These are phyloP conservation scores for Exophiala mesophila DNA, from an alignment of 2,329 filamentous ascomycete species.

Conservation along the genomic window DNA sequence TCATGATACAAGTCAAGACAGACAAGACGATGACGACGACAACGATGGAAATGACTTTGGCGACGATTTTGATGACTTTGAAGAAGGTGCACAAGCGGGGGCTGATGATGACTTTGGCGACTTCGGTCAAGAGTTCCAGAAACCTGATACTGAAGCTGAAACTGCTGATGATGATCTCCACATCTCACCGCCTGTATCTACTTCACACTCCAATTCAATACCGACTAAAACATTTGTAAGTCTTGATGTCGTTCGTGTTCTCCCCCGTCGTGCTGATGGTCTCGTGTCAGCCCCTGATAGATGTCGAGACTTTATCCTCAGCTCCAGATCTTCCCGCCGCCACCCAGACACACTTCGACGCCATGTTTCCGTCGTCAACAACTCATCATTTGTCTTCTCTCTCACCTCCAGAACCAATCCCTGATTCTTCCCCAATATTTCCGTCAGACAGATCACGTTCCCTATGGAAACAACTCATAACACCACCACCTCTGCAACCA, in stretches of 20 bases:
- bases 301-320: constrained; percentile 52
- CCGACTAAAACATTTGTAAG: constrained; percentile 17
- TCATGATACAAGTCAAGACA: constrained; percentile 22
- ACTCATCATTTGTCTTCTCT: constrained; percentile 30
- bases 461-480: constrained; percentile 92
- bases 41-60: constrained; percentile 56
- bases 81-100: constrained; percentile 47
- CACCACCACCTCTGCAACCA: constrained; percentile 87
- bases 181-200: constrained; percentile 28
- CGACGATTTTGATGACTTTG: constrained; percentile 53
- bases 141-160: constrained; percentile 29
- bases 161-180: constrained; percentile 28
- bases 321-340: constrained; percentile 39
- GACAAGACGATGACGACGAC: constrained; percentile 50
- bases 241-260: constrained; percentile 29
- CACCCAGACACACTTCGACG: constrained; percentile 38
- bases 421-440: constrained; percentile 57
- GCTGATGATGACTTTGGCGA: constrained; percentile 57
- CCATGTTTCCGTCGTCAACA: constrained; percentile 39
- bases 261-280: constrained; percentile 4
- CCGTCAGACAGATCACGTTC: constrained; percentile 82
- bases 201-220: constrained; percentile 26
- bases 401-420: constrained; percentile 37
- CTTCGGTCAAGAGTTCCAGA: constrained; percentile 64
- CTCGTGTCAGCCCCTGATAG: constrained; percentile 31